Percentiles rank a stretch among this genome's conserved stretches.
Evolutionary conservation across 257 asterid species (phyloP).

Genomic region (Leonotis leonurus): DNA sequence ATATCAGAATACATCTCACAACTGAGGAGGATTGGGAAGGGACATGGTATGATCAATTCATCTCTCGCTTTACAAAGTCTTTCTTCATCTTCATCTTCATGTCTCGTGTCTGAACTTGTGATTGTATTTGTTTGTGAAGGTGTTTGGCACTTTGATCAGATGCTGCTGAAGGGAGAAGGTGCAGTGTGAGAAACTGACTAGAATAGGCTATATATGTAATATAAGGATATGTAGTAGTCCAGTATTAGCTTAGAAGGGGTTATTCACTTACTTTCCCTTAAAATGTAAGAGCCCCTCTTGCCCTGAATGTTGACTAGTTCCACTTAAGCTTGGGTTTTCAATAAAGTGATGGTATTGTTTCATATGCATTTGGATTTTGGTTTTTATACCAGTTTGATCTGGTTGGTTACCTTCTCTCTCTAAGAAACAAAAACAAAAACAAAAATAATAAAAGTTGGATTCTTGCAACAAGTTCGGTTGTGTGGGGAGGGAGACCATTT

Average conservation of each 20-base stretch:
- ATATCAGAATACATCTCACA: slow-evolving; percentile 70
- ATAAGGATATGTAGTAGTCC: background rate
- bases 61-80: background rate
- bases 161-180: slow-evolving; percentile 32
- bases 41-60: slow-evolving; percentile 49
- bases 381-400: no score
- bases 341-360: no score
- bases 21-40: slow-evolving; percentile 83
- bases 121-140: slow-evolving; percentile 24
- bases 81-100: no score
- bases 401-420: no score
- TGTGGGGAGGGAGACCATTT: no score
- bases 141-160: slow-evolving; percentile 50
- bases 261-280: background rate
- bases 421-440: no score
- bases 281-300: background rate
- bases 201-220: background rate
- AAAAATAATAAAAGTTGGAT: no score
- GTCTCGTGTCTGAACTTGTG: background rate
- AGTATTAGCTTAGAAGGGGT: background rate
- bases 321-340: background rate
- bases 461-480: no score
- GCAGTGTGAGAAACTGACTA: background rate
- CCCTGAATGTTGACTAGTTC: no score
- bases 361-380: no score